Percentiles rank a stretch among this genome's conserved stretches.
phyloP scores from a whole-genome alignment of 345 rosid genomes.

The Firmiana major region DNA sequence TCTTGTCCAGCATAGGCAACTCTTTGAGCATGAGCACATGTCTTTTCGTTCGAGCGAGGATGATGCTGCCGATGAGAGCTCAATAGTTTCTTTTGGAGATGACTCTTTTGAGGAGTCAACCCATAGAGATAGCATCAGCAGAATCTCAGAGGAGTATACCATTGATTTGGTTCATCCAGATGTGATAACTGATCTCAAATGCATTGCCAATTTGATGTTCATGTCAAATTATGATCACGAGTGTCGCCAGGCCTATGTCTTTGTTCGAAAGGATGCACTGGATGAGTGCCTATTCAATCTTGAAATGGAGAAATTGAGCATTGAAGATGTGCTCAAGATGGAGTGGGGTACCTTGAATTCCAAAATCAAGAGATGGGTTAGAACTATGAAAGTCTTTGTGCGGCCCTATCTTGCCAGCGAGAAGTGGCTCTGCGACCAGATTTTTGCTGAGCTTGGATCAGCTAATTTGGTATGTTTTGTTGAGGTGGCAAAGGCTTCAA shows the following conservation, averaged over 20 bases:
- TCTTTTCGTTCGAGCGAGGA: conserved; percentile 74
- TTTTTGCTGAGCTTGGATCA: conserved; percentile 50
- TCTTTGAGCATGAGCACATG: conserved; percentile 61
- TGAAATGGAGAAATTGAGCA: conserved; percentile 79
- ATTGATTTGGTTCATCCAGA: conserved; percentile 70
- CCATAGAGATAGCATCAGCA: conserved; percentile 50
- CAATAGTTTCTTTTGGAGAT: conserved; percentile 51
- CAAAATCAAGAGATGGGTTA: conserved; percentile 85
- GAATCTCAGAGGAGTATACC: conserved; percentile 46
- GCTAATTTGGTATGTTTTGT: conserved; percentile 48
- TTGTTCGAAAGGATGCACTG: conserved; percentile 63
- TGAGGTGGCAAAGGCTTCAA: conserved; percentile 68
- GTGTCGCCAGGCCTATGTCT: conserved; percentile 65
- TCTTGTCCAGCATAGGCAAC: conserved; percentile 59
- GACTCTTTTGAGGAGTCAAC: conserved; percentile 59
- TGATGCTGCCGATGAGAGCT: conserved; percentile 44
- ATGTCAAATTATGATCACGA: conserved; percentile 60
- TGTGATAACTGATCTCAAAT: conserved; percentile 57
- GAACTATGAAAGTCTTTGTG: conserved; percentile 59
- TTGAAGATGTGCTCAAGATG: conserved; percentile 80
- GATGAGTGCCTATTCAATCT: conserved; percentile 71
- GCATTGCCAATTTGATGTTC: conserved; percentile 70
- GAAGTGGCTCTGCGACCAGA: conserved; percentile 57
- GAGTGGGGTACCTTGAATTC: conserved; percentile 70
- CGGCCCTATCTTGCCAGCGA: conserved; percentile 72